Evolutionary conservation across 164 flowering plant species (phyloP).

Genomic region (Vitis cinerea): DNA sequence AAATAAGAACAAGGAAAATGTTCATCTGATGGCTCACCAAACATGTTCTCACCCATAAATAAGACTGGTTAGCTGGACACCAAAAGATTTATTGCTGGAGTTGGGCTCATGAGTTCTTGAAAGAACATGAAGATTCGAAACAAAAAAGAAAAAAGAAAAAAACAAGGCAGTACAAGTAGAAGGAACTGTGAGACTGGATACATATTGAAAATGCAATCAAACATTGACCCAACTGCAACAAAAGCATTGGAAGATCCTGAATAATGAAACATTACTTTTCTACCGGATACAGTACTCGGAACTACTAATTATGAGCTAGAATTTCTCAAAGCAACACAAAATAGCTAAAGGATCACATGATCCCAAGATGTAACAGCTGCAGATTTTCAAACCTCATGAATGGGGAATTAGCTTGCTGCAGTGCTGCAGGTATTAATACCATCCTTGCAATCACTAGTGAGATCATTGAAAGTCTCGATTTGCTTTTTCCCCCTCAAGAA

Average conservation of each 20-base stretch:
- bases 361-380: not conserved
- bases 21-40: no score
- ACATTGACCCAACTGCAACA: not conserved
- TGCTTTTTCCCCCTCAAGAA: constrained; percentile 90
- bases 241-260: not conserved
- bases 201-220: not conserved
- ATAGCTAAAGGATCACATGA: constrained; percentile 16
- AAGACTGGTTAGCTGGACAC: no score
- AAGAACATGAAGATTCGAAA: not conserved
- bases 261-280: constrained; percentile 2
- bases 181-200: not conserved
- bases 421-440: constrained; percentile 57
- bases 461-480: constrained; percentile 91
- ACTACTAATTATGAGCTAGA: constrained; percentile 10
- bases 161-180: not conserved
- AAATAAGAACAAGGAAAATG: no score
- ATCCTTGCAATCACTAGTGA: constrained; percentile 75
- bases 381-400: not conserved
- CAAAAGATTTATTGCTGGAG: no score
- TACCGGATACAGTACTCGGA: constrained; percentile 17
- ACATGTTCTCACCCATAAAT: no score
- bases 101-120: no score
- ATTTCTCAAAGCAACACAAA: constrained; percentile 10
- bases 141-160: not conserved
- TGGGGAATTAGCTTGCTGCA: constrained; percentile 25